Conservation (phyloP, 2,329 filamentous ascomycete species). For the Clonostachys solani region DNA sequence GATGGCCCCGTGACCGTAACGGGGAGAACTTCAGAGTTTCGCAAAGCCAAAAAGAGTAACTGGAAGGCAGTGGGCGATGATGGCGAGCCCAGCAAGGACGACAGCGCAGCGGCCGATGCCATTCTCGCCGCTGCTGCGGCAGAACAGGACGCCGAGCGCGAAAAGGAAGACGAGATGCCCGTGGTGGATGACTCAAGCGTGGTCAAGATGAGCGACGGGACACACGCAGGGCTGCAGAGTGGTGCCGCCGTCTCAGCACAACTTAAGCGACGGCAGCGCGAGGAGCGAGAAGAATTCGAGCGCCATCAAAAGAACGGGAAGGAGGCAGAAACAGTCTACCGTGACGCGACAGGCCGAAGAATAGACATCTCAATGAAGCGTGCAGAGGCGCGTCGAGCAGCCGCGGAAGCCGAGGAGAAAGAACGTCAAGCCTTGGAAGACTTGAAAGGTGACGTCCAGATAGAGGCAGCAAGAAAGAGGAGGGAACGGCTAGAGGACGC, state of each 20-base stretch:
- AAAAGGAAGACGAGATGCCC: constrained; percentile 44
- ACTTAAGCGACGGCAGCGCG: constrained; percentile 59
- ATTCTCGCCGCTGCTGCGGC: constrained; percentile 71
- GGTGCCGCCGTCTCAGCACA: constrained; percentile 73
- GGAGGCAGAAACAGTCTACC: constrained; percentile 83
- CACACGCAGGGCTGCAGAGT: constrained; percentile 80
- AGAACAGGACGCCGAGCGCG: constrained; percentile 52
- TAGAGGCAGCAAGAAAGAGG: constrained; percentile 58
- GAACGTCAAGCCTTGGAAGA: constrained; percentile 64
- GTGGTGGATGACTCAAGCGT: constrained; percentile 42
- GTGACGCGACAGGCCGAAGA: constrained; percentile 89
- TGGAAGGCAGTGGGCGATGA: constrained; percentile 68
- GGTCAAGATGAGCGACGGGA: constrained; percentile 79
- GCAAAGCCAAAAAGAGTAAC: constrained; percentile 70
- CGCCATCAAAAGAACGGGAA: constrained; percentile 33
- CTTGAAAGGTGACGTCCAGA: constrained; percentile 82
- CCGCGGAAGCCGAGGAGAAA: constrained; percentile 66
- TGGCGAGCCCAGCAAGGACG: constrained; percentile 17
- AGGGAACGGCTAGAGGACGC: constrained; percentile 73
- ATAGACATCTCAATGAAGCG: constrained; percentile 91
- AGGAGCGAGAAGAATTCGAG: constrained; percentile 53
- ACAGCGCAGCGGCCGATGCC: constrained; percentile 66
- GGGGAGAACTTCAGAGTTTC: constrained; percentile 57
- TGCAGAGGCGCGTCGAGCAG: constrained; percentile 70
- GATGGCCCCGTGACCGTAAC: constrained; percentile 45